Conservation (phyloP, 805 yeast species). For the Hanseniaspora meyeri region DNA sequence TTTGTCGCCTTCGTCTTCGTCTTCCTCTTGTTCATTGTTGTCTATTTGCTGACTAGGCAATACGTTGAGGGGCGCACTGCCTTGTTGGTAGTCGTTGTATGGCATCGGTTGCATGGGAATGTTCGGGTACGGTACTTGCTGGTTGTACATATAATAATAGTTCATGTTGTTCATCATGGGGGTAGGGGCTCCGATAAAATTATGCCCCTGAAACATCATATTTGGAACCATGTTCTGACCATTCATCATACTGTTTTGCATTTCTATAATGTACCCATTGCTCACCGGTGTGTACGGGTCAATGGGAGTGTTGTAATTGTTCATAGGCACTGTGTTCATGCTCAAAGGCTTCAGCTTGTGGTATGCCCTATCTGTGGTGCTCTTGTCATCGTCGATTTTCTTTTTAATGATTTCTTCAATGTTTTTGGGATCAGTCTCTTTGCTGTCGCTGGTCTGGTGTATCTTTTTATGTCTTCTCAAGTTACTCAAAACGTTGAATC, state of each 20-base stretch:
- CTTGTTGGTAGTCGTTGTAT: neutral
- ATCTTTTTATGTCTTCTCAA: slow-evolving; percentile 24
- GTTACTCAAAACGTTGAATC: slow-evolving; percentile 35
- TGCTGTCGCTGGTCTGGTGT: slow-evolving; percentile 17
- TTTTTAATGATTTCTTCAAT: neutral
- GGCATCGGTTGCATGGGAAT: neutral
- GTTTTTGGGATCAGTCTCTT: neutral
- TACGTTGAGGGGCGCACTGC: too few species aligned
- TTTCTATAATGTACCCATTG: neutral
- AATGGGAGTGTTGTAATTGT: neutral
- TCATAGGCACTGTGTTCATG: neutral
- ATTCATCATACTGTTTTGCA: neutral
- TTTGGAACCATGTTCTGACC: neutral
- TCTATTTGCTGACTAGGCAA: too few species aligned
- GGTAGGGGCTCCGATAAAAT: neutral
- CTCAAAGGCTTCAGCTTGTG: neutral
- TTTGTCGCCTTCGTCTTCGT: neutral
- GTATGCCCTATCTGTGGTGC: neutral
- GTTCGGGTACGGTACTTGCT: neutral
- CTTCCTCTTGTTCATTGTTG: neutral
- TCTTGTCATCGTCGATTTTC: neutral
- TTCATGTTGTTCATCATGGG: neutral
- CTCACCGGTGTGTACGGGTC: neutral
- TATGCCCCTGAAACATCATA: neutral
- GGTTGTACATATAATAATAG: neutral